Percentiles rank a stretch among this genome's conserved stretches.
phyloP scores from a whole-genome alignment of 2,329 filamentous ascomycete genomes.

The Cercospora sojina region DNA sequence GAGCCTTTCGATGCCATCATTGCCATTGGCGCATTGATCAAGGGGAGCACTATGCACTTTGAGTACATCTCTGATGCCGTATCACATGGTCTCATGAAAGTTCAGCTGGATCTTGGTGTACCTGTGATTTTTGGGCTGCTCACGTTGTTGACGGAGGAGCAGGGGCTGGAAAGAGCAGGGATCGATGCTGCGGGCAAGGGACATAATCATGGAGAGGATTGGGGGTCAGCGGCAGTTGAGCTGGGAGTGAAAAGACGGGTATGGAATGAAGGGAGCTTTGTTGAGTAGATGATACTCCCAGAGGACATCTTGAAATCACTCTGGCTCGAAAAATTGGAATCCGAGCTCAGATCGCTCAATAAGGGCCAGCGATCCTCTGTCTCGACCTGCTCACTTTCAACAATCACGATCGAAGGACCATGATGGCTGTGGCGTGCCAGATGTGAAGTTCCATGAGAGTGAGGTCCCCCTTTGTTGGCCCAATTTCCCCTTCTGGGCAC shows the following conservation, averaged over 20 bases:
- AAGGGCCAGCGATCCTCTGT: neutral
- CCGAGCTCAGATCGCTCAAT: neutral
- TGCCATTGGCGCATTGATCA: constrained; percentile 93
- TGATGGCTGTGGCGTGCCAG: no score
- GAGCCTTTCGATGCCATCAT: constrained; percentile 88
- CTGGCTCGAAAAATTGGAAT: neutral
- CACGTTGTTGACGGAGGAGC: constrained; percentile 84
- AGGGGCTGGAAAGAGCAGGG: constrained; percentile 81
- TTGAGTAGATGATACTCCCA: constrained; percentile 39
- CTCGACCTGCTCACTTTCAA: neutral
- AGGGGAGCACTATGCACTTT: constrained; percentile 99
- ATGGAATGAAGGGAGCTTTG: constrained; percentile 71
- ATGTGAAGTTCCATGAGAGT: neutral
- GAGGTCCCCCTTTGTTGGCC: neutral
- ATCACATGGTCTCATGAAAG: constrained; percentile 87
- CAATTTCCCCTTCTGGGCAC: neutral
- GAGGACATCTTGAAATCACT: neutral
- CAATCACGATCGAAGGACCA: no score
- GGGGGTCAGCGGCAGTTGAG: constrained; percentile 92
- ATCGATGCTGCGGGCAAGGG: constrained; percentile 51
- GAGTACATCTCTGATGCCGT: constrained; percentile 96
- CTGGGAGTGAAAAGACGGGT: constrained; percentile 82
- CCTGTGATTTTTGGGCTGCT: constrained; percentile 91
- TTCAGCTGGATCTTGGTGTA: constrained; percentile 83
- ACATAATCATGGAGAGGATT: constrained; percentile 96